phyloP scores from a whole-genome alignment of 169 alveolate species.

The Prorocentrum cordatum region DNA sequence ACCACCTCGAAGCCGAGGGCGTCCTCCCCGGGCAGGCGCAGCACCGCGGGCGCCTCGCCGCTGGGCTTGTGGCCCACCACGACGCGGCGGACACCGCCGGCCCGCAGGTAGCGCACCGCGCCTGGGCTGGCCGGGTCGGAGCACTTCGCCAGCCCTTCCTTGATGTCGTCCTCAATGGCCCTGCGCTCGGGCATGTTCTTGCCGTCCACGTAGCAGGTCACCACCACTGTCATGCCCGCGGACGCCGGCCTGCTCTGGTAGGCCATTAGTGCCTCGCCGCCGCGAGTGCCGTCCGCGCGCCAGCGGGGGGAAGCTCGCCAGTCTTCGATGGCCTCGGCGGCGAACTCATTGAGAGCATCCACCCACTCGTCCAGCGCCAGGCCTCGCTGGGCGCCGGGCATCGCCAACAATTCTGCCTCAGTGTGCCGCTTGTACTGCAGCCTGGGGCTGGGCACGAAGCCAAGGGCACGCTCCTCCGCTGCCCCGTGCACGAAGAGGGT shows the following conservation, averaged over 20 bases:
- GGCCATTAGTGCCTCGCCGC: slow-evolving; percentile 32
- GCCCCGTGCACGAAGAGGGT: slow-evolving; percentile 55
- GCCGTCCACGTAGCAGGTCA: slow-evolving; percentile 55
- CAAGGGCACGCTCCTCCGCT: slow-evolving; percentile 10
- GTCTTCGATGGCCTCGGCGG: neutral
- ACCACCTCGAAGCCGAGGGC: slow-evolving; percentile 14
- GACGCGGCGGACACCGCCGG: slow-evolving; percentile 22
- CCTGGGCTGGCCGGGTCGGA: slow-evolving; percentile 3
- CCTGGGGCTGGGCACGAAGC: slow-evolving; percentile 15
- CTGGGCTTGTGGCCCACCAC: slow-evolving; percentile 67
- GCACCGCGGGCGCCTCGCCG: slow-evolving; percentile 42
- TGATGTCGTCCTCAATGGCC: slow-evolving; percentile 20
- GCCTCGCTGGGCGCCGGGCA: neutral
- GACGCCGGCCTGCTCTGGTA: slow-evolving; percentile 23
- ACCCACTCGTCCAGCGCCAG: slow-evolving; percentile 4
- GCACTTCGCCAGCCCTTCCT: slow-evolving; percentile 12
- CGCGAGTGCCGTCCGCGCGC: neutral
- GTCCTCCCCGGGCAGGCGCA: neutral
- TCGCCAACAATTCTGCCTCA: neutral
- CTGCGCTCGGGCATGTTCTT: slow-evolving; percentile 29
- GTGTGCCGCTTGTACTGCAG: neutral
- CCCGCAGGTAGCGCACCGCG: neutral
- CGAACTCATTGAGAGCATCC: slow-evolving; percentile 1
- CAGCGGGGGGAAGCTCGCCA: neutral
- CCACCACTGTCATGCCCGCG: slow-evolving; percentile 10